phyloP scores from a whole-genome alignment of 345 rosid species.

The Corymbia maculata region DNA sequence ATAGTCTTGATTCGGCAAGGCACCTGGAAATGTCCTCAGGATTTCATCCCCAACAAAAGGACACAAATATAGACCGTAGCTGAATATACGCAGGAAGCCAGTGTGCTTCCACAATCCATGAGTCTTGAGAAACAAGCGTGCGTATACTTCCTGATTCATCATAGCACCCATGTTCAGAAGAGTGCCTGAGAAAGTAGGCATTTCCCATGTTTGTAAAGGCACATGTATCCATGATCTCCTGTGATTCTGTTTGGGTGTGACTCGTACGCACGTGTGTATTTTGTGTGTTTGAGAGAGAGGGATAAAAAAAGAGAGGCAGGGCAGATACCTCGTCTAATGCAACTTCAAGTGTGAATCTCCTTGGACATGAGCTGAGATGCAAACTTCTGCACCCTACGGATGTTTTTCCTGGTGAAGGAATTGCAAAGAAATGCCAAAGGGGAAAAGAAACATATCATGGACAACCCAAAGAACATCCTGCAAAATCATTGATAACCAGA shows the following conservation, averaged over 20 bases:
- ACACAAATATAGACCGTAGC: not conserved
- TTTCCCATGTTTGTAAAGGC: not conserved
- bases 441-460: not conserved
- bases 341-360: conserved; percentile 9
- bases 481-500: not conserved
- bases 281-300: not conserved
- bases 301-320: no score
- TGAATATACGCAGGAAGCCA: not conserved
- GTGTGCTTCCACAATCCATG: not conserved
- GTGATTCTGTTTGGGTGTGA: not conserved
- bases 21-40: not conserved
- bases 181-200: not conserved
- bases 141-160: not conserved
- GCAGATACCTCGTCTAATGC: not conserved
- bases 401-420: conserved; percentile 57
- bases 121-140: not conserved
- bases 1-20: not conserved
- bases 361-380: conserved; percentile 30
- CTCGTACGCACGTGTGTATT: accelerated
- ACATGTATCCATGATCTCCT: not conserved
- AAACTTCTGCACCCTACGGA: conserved; percentile 46
- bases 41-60: not conserved
- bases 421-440: not conserved
- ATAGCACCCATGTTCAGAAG: not conserved
- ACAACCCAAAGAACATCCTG: not conserved